Evolutionary conservation across 2,329 filamentous ascomycete genomes (phyloP).

Genomic region (Penicillium griseofulvum): DNA sequence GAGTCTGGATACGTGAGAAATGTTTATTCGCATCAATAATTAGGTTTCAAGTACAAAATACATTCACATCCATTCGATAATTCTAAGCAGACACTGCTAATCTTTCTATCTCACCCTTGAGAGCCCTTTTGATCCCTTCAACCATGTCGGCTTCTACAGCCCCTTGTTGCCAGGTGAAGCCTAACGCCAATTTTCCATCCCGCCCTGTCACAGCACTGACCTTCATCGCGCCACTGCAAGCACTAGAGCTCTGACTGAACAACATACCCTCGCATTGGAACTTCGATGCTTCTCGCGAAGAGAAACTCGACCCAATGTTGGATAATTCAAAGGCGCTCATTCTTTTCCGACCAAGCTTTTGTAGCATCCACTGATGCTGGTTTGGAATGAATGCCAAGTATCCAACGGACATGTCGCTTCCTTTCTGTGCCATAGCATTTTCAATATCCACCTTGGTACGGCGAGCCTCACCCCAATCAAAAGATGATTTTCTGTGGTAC

Average conservation of each 20-base stretch:
- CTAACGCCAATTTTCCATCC: constrained; percentile 3
- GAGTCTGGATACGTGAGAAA: too few relatives aligned
- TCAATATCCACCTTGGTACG: neutral
- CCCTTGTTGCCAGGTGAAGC: constrained; percentile 11
- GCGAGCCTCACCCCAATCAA: neutral
- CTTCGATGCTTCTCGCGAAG: neutral
- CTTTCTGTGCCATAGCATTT: neutral
- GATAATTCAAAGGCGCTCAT: constrained; percentile 3
- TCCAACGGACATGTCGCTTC: neutral
- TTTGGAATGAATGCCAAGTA: constrained; percentile 1
- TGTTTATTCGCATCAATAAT: too few relatives aligned
- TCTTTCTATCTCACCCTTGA: neutral
- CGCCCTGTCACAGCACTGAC: constrained; percentile 8
- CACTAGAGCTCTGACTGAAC: constrained; percentile 13
- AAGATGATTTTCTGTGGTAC: neutral
- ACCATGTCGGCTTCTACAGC: neutral
- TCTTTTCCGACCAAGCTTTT: constrained; percentile 4
- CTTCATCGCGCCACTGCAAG: constrained; percentile 12
- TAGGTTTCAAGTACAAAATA: too few relatives aligned
- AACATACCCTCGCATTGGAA: constrained; percentile 7
- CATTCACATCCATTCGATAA: neutral
- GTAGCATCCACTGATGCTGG: constrained; percentile 4
- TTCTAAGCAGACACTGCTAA: neutral
- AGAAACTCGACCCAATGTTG: neutral
- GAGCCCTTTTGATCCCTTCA: neutral